phyloP scores from a whole-genome alignment of 495 filamentous ascomycete genomes.

The Hypoxylon perforatum region DNA sequence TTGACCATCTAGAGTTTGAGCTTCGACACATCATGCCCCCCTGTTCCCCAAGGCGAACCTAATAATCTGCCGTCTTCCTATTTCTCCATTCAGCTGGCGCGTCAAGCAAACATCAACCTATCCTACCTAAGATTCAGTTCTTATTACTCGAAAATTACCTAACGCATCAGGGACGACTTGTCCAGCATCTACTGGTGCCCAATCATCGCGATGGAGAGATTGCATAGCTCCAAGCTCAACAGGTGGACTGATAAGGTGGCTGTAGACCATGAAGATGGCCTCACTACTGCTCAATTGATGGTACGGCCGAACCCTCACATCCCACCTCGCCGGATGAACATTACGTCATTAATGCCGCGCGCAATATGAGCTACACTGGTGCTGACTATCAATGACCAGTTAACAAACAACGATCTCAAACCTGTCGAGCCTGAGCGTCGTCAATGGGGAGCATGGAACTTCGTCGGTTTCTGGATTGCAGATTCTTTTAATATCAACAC shows the following conservation, averaged over 20 bases:
- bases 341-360: slow-evolving; percentile 7
- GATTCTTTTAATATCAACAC: slow-evolving; percentile 98
- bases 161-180: slow-evolving; percentile 15
- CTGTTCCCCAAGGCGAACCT: slow-evolving; percentile 15
- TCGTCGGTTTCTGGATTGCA: slow-evolving; percentile 90
- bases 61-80: slow-evolving; percentile 10
- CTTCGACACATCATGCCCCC: slow-evolving; percentile 16
- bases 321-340: slow-evolving; percentile 7
- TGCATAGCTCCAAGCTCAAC: slow-evolving; percentile 38
- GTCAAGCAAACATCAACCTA: slow-evolving; percentile 20
- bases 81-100: slow-evolving; percentile 9
- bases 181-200: neutral
- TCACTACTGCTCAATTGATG: slow-evolving; percentile 87
- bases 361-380: slow-evolving; percentile 15
- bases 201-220: slow-evolving; percentile 34
- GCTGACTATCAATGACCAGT: slow-evolving; percentile 52
- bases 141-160: slow-evolving; percentile 42
- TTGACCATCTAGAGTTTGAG: slow-evolving; percentile 33
- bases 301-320: slow-evolving; percentile 44
- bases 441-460: slow-evolving; percentile 90
- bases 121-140: slow-evolving; percentile 10
- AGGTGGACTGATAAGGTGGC: slow-evolving; percentile 67
- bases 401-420: slow-evolving; percentile 89
- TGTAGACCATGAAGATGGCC: slow-evolving; percentile 78
- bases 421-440: slow-evolving; percentile 88